Evolutionary conservation across 1,284 basidiomycete genomes (phyloP), one percentile per base, ranked within the genome.

Genomic region (Porodaedalea pini): DNA sequence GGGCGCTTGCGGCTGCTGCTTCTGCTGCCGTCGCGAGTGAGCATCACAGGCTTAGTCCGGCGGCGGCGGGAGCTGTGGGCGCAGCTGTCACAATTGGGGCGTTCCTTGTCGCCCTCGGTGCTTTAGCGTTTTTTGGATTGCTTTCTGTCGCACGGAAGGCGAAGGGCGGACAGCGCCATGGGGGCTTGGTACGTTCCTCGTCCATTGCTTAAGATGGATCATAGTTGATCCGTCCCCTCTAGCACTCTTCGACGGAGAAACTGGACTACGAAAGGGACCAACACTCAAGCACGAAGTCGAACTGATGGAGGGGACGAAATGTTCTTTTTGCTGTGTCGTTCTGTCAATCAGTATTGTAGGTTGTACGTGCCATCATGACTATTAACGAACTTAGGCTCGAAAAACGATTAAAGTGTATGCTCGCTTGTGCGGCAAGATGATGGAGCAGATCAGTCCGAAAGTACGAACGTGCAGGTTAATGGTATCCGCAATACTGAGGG

Each of bases 31-130:
- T 64, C 17, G 68, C 68, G 21, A 51, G 60, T 4, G 57, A 64
- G 58, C 70, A 73, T 51, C 72, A 77, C 34, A 69, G 61, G 37
- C 78, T 85, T 62, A 77, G 74, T 61, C 78, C 75, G 0, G 76
- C 85, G 8, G 84, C 81, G 13, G 83, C 85, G 29, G 85, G 85
- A 0, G 83, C 85, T 70, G 69, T 87, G 8, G 85, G 85, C 25
- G 85, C 85, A 1, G 81, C 82, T 4, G 64, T 87, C 60, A 78
- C 79, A 27, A 64, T 81, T 27, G 77, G 71, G 6, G 74, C 82
- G 10, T 67, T 73, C 36, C 62, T 75, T 23, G 61, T 72, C 13
- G 70, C 74, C 57, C 64, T 82, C 13, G 73, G 63, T 6, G 64
- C 73, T 11, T 63, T 83, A 39, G 65, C 68, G 19, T 76, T 80